Conservation (phyloP, 169 alveolate species). For the Eimeria sp. region DNA sequence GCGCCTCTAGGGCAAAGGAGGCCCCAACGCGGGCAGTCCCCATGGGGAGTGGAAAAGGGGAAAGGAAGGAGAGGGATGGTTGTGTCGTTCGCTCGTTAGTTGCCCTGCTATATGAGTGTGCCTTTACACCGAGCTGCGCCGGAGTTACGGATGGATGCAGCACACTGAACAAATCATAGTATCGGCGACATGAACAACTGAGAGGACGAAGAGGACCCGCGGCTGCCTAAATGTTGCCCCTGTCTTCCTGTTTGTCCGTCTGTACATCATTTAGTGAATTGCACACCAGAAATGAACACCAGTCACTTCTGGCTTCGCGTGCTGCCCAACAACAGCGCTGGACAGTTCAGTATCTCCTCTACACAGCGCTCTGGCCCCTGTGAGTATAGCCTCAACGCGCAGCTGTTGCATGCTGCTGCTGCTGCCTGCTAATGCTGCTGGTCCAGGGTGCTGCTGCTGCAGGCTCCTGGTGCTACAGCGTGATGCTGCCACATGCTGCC, state of each 20-base stretch:
- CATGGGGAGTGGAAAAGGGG: background rate
- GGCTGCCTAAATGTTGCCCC: constrained; percentile 1
- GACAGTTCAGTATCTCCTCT: background rate
- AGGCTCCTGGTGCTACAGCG: background rate
- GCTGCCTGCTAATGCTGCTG: background rate
- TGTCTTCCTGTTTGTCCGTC: constrained; percentile 6
- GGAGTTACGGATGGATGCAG: background rate
- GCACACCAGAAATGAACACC: constrained; percentile 11
- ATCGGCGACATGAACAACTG: background rate
- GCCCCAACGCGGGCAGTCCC: background rate
- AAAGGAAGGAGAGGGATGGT: background rate
- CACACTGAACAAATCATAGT: background rate
- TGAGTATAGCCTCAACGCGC: constrained; percentile 7
- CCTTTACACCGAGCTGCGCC: constrained; percentile 9
- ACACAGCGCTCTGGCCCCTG: background rate
- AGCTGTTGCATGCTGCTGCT: background rate
- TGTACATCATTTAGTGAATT: background rate
- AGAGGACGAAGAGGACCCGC: constrained; percentile 16
- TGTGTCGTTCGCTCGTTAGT: background rate
- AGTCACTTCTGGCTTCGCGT: background rate
- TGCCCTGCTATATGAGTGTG: background rate
- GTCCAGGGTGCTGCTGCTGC: background rate
- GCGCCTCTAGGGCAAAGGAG: background rate
- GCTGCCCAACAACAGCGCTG: background rate
- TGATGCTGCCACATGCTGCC: background rate